A percentile compares a stretch with the other conserved stretches of the same genome.
Evolutionary conservation across 1,284 basidiomycete genomes (phyloP).

Genomic region (Hymenochaete sp.): DNA sequence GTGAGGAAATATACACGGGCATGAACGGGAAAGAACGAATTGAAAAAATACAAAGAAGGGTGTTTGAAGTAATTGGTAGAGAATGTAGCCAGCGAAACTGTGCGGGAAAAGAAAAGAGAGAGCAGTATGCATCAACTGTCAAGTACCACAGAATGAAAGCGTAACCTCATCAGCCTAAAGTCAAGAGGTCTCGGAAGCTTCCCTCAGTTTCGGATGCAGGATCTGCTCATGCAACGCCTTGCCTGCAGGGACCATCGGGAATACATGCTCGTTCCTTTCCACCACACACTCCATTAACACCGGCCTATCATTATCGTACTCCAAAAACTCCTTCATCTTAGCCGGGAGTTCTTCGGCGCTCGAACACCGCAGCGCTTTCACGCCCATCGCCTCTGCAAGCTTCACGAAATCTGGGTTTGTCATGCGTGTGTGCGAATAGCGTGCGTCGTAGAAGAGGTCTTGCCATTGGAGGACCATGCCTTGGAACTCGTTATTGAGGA

Average conservation of each 20-base stretch:
- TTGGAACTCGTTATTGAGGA: conserved; percentile 93
- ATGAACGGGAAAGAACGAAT: neutral
- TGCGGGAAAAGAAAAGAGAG: too few relatives aligned
- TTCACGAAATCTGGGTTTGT: conserved; percentile 89
- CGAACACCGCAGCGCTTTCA: conserved; percentile 79
- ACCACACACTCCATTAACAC: conserved; percentile 89
- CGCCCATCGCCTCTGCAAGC: conserved; percentile 84
- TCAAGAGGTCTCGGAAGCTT: conserved; percentile 4
- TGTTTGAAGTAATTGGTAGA: neutral
- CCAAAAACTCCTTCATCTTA: conserved; percentile 98
- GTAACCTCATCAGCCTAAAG: too few relatives aligned
- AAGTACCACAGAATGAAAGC: too few relatives aligned
- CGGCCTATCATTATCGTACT: conserved; percentile 83
- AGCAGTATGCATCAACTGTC: too few relatives aligned
- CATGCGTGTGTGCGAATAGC: conserved; percentile 94
- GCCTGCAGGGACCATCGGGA: conserved; percentile 87
- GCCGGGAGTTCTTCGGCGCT: conserved; percentile 71
- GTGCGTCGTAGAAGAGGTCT: conserved; percentile 92
- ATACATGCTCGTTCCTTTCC: conserved; percentile 86
- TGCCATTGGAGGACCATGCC: conserved; percentile 99
- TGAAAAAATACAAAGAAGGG: neutral
- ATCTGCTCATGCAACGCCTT: conserved; percentile 88
- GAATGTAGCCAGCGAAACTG: too few relatives aligned
- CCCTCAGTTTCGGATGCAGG: conserved; percentile 44
- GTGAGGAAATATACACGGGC: neutral